Evolutionary conservation across 306 rosid species (phyloP), one percentile per base, ranked within the genome.

Genomic region (Quercus cerris): DNA sequence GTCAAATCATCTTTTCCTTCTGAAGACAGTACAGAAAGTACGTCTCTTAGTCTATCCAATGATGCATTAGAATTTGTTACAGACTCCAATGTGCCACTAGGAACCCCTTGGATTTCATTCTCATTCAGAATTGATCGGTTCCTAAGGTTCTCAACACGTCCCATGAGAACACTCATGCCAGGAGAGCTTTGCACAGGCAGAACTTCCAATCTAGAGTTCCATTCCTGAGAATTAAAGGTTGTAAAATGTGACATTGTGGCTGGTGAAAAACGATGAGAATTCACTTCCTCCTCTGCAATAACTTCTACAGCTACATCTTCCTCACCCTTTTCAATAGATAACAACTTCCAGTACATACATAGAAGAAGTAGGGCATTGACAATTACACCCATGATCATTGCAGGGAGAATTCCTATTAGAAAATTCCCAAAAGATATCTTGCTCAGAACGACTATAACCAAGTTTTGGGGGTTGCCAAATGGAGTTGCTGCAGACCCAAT

Each of bases 401-500:
- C 99, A 77, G 97, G n/a, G n/a, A n/a, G n/a, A n/a, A n/a, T n/a
- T n/a, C n/a, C n/a, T n/a, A n/a, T n/a, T n/a, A n/a, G n/a, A n/a
- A n/a, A n/a, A n/a, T n/a, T n/a, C n/a, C n/a, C n/a, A n/a, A n/a
- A n/a, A n/a, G n/a, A n/a, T n/a, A n/a, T n/a, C n/a, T n/a, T n/a
- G n/a, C n/a, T n/a, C n/a, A n/a, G n/a, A n/a, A n/a, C n/a, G n/a
- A n/a, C 99, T 77, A 91, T 95, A 67, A 95, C 90, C 71, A 93
- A 83, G 81, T 93, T 95, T 59, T 95, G 99, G 17, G 99, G 99
- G 58, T 95, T 95, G 15, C 98, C 99, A 46, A 95, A 90, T 0
- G 98, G 98, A 19, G 99, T 93, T 3, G 96, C 96, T 19, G 99
- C 72, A 13, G 98, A 95, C 8, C 98, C 99, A 73, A 93, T 95